These are phyloP conservation scores for Phytophthora idaei DNA, from an alignment of 352 stramenopile genomes.

Conservation along the genomic window DNA sequence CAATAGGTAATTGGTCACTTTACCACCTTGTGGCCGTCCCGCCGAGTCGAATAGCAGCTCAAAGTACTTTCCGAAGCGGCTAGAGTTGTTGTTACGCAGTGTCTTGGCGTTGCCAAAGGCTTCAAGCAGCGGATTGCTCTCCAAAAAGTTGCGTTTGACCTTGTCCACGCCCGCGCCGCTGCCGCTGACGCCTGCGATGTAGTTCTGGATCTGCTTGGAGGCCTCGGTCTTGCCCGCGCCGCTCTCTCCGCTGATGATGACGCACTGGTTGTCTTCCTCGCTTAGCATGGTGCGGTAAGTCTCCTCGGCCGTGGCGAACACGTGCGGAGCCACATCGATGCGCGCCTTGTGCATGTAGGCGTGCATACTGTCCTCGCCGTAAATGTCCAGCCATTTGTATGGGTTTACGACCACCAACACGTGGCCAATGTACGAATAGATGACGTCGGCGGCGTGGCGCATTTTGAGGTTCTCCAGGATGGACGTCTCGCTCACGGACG, in stretches of 20 bases:
- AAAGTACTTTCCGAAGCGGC: constrained; percentile 96
- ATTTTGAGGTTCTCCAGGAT: constrained; percentile 92
- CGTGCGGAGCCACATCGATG: constrained; percentile 87
- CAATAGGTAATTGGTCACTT: constrained; percentile 93
- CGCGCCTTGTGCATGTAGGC: constrained; percentile 85
- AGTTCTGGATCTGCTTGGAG: constrained; percentile 92
- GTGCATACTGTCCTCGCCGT: constrained; percentile 80
- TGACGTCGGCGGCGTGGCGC: constrained; percentile 84
- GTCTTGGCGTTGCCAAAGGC: constrained; percentile 97
- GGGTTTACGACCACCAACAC: constrained; percentile 89
- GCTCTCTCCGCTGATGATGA: constrained; percentile 90
- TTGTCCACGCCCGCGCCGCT: constrained; percentile 84
- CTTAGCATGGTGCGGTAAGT: constrained; percentile 89
- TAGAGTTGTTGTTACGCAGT: constrained; percentile 95
- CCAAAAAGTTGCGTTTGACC: constrained; percentile 91
- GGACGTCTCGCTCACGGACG: constrained; percentile 69
- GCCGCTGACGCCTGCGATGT: constrained; percentile 84
- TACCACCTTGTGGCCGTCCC: constrained; percentile 77
- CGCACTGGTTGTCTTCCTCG: constrained; percentile 90
- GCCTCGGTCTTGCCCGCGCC: constrained; percentile 89
- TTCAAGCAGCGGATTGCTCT: constrained; percentile 96
- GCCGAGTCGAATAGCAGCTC: constrained; percentile 93
- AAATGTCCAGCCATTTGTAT: constrained; percentile 93
- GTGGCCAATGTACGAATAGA: constrained; percentile 90
- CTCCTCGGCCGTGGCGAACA: constrained; percentile 88